Percentiles rank a stretch among this genome's conserved stretches.
phyloP scores from a whole-genome alignment of 257 asterid species.

The Agastache rugosa region DNA sequence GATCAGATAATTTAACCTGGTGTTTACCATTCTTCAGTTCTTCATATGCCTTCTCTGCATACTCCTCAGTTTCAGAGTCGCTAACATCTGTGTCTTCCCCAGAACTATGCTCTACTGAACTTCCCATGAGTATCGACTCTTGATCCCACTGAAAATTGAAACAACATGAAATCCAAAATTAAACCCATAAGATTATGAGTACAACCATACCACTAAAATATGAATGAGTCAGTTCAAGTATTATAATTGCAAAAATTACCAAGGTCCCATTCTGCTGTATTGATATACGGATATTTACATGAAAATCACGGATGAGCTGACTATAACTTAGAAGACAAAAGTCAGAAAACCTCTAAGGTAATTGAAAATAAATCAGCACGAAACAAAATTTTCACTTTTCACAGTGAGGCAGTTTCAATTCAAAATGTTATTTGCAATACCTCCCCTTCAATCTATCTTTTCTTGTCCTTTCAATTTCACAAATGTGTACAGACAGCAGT shows the following conservation, averaged over 20 bases:
- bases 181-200: constrained; percentile 10
- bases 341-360: neutral
- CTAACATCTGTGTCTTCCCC: constrained; percentile 35
- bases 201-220: constrained; percentile 25
- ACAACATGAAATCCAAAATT: neutral
- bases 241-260: constrained; percentile 1
- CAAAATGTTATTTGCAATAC: neutral
- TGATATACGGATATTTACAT: no score
- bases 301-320: constrained; percentile 11
- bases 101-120: constrained; percentile 39
- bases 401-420: constrained; percentile 7
- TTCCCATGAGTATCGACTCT: constrained; percentile 33
- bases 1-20: constrained; percentile 30
- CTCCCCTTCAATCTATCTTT: constrained; percentile 19
- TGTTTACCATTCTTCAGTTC: constrained; percentile 40
- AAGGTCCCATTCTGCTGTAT: neutral
- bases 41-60: constrained; percentile 34
- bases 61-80: constrained; percentile 41
- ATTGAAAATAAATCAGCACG: neutral
- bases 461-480: constrained; percentile 2
- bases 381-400: neutral
- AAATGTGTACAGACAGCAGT: constrained; percentile 1
- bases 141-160: constrained; percentile 30
- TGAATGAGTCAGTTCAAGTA: constrained; percentile 3
- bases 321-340: neutral